Evolutionary conservation across 1,284 basidiomycete species (phyloP).

Genomic region (Marasmius tenuissimus): DNA sequence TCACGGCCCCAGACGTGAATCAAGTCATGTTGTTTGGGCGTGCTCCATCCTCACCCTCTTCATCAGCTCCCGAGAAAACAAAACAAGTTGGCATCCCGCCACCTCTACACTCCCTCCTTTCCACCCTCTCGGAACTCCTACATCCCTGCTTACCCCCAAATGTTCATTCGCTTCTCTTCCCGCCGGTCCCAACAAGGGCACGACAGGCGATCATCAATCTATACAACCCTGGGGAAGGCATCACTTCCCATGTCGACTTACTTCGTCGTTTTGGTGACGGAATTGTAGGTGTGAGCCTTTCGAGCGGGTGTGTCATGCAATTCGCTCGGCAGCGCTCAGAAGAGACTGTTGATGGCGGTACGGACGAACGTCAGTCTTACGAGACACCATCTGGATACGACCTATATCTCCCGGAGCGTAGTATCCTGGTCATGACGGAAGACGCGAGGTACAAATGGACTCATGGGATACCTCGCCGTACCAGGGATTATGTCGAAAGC

Average conservation of each 20-base stretch:
- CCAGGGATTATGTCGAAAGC: slow-evolving; percentile 46
- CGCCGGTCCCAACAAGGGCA: slow-evolving; percentile 41
- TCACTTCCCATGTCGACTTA: slow-evolving; percentile 77
- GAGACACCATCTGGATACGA: slow-evolving; percentile 29
- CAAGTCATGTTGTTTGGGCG: slow-evolving; percentile 81
- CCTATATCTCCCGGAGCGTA: slow-evolving; percentile 65
- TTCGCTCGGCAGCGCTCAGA: slow-evolving; percentile 41
- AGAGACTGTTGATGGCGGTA: slow-evolving; percentile 11
- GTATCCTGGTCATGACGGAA: slow-evolving; percentile 67
- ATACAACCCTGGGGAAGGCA: slow-evolving; percentile 79
- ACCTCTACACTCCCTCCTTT: slow-evolving; percentile 54
- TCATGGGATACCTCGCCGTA: slow-evolving; percentile 61
- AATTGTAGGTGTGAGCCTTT: slow-evolving; percentile 76
- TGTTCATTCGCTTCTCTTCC: slow-evolving; percentile 54
- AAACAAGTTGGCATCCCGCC: slow-evolving; percentile 42
- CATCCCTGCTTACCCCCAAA: slow-evolving; percentile 44
- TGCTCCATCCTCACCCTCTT: slow-evolving; percentile 20
- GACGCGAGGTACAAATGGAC: slow-evolving; percentile 74
- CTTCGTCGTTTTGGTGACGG: slow-evolving; percentile 76
- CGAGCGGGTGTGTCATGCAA: slow-evolving; percentile 73
- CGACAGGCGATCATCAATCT: slow-evolving; percentile 81
- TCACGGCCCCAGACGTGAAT: slow-evolving; percentile 49
- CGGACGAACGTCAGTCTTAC: background rate
- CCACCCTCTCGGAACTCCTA: slow-evolving; percentile 46
- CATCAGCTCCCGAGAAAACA: slow-evolving; percentile 13